Percentiles rank a stretch among this genome's conserved stretches.
phyloP scores from a whole-genome alignment of 345 rosid genomes.

The Angophora floribunda region DNA sequence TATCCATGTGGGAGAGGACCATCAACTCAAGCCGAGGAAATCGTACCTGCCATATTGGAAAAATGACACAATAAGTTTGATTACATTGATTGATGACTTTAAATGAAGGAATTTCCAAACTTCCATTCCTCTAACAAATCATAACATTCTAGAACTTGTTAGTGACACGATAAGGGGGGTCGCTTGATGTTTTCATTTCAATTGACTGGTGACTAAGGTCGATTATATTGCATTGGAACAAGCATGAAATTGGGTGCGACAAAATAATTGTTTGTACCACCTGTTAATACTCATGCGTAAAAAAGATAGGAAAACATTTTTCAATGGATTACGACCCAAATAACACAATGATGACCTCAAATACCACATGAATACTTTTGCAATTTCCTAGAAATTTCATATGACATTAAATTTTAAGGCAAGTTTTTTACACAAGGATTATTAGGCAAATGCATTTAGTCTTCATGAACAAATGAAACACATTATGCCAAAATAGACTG shows the following conservation, averaged over 20 bases:
- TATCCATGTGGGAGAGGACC: not conserved
- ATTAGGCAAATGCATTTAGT: not conserved
- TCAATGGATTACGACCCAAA: not conserved
- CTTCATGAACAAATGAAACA: not conserved
- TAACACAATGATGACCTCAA: not conserved
- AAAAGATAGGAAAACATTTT: not conserved
- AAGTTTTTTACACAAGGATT: not conserved
- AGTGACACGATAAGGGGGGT: too few relatives aligned
- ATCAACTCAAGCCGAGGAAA: accelerated
- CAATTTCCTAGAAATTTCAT: not conserved
- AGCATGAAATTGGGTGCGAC: not conserved
- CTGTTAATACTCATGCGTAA: not conserved
- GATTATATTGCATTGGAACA: not conserved
- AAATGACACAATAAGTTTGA: not conserved
- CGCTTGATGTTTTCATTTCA: too few relatives aligned
- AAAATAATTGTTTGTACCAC: not conserved
- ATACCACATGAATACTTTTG: not conserved
- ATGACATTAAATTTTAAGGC: too few relatives aligned
- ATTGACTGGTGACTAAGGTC: accelerated
- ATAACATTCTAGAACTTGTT: not conserved
- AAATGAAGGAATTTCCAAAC: not conserved
- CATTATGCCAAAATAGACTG: not conserved
- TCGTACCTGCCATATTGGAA: not conserved
- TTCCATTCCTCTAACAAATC: not conserved
- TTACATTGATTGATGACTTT: not conserved